Evolutionary conservation across 768 basidiomycete genomes (phyloP).

Genomic region (Rickenella mellea): DNA sequence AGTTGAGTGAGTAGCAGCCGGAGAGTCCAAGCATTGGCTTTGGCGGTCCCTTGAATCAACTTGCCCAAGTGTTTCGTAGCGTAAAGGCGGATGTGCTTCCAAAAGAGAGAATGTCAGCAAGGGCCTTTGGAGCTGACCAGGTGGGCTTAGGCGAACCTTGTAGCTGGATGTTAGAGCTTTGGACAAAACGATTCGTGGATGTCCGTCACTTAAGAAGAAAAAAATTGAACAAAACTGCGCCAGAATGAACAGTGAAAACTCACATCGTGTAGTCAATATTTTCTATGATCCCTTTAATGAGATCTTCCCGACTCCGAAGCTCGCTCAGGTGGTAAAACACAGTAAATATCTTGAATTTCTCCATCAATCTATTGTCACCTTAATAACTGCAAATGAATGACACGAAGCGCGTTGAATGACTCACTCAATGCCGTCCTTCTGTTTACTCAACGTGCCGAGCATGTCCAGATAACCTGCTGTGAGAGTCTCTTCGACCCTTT

Average conservation of each 20-base stretch:
- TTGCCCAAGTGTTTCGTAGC: constrained; percentile 82
- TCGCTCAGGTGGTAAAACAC: constrained; percentile 94
- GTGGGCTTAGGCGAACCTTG: constrained; percentile 44
- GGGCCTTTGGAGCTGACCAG: not conserved
- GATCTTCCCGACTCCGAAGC: constrained; percentile 80
- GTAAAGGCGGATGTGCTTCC: constrained; percentile 79
- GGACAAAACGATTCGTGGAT: constrained; percentile 85
- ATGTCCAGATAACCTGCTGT: constrained; percentile 94
- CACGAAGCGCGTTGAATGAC: constrained; percentile 20
- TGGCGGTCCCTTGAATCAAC: constrained; percentile 57
- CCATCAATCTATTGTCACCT: constrained; percentile 52
- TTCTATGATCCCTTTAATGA: constrained; percentile 85
- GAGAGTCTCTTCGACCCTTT: constrained; percentile 70
- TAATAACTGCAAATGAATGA: constrained; percentile 2
- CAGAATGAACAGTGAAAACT: constrained; percentile 17
- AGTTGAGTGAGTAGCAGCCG: constrained; percentile 89
- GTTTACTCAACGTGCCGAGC: constrained; percentile 84
- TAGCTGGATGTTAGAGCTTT: constrained; percentile 94
- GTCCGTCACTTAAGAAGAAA: constrained; percentile 67
- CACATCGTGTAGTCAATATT: constrained; percentile 87
- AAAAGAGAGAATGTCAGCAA: not conserved
- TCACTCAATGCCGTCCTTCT: constrained; percentile 83
- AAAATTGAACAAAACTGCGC: constrained; percentile 2
- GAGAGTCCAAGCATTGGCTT: constrained; percentile 79
- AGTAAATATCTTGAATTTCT: constrained; percentile 89